Evolutionary conservation across 768 basidiomycete species (phyloP).

Genomic region (Kwoniella dendrophila): DNA sequence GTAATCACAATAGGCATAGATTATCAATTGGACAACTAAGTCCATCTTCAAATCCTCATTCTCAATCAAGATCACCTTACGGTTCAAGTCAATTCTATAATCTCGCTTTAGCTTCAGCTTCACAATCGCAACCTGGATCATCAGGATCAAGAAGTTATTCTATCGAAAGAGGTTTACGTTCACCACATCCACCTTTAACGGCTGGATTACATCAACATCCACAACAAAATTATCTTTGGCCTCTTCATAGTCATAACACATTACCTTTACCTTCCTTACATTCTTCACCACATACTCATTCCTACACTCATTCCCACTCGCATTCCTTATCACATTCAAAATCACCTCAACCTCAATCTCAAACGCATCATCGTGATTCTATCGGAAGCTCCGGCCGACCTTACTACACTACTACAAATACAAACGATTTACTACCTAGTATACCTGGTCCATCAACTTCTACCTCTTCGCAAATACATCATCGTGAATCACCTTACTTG

Average conservation of each 20-base stretch:
- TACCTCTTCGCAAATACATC: neutral
- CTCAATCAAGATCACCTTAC: slow-evolving; percentile 22
- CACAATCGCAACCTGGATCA: slow-evolving; percentile 11
- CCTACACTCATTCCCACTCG: slow-evolving; percentile 8
- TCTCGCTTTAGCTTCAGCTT: no score
- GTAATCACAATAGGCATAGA: neutral
- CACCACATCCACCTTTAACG: slow-evolving; percentile 29
- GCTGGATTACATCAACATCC: slow-evolving; percentile 6
- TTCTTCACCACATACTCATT: slow-evolving; percentile 1
- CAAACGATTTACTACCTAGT: neutral
- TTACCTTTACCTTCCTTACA: neutral
- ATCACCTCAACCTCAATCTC: slow-evolving; percentile 5
- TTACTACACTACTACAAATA: neutral
- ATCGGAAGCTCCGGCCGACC: slow-evolving; percentile 5
- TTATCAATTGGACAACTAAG: slow-evolving; percentile 14
- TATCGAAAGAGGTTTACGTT: slow-evolving; percentile 21
- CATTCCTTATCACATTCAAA: slow-evolving; percentile 19
- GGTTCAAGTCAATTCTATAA: slow-evolving; percentile 6
- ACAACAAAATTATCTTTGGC: slow-evolving; percentile 19
- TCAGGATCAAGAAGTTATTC: slow-evolving; percentile 7
- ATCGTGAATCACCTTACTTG: slow-evolving; percentile 3
- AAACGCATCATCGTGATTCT: neutral
- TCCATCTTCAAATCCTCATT: neutral
- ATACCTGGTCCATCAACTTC: slow-evolving; percentile 12
- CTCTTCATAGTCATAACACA: slow-evolving; percentile 7